A percentile compares a stretch with the other conserved stretches of the same genome.
Evolutionary conservation across 148 eudicot genomes (phyloP).

Genomic region (Rhododendron henanense): DNA sequence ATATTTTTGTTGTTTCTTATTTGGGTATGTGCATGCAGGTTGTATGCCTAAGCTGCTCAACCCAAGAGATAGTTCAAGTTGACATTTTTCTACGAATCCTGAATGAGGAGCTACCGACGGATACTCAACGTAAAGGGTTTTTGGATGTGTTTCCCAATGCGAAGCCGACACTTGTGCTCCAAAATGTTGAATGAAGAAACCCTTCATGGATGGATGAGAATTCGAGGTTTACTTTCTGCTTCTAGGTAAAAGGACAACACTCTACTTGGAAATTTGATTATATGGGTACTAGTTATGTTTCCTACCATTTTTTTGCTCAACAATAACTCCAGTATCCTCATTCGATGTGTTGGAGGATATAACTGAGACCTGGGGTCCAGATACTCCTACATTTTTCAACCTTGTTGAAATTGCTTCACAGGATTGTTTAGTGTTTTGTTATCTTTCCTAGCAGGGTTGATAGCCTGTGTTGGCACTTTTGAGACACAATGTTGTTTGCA

Average conservation of each 20-base stretch:
- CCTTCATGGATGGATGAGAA: background rate
- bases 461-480: background rate
- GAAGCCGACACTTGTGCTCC: background rate
- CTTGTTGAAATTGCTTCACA: background rate
- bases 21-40: background rate
- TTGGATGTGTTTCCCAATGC: background rate
- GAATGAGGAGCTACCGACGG: background rate
- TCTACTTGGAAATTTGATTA: background rate
- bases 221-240: background rate
- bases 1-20: too few relatives aligned
- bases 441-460: background rate
- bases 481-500: background rate
- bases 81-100: background rate
- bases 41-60: conserved; percentile 3
- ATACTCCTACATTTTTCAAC: background rate
- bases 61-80: background rate
- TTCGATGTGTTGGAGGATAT: background rate
- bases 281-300: background rate
- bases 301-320: background rate
- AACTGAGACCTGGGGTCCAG: background rate
- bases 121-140: background rate
- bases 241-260: background rate
- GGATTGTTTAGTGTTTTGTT: background rate
- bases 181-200: background rate
- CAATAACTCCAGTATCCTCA: background rate